Evolutionary conservation across 1,284 basidiomycete genomes (phyloP), one percentile per base, ranked within the genome.

Genomic region (Trichosporon inkin): DNA sequence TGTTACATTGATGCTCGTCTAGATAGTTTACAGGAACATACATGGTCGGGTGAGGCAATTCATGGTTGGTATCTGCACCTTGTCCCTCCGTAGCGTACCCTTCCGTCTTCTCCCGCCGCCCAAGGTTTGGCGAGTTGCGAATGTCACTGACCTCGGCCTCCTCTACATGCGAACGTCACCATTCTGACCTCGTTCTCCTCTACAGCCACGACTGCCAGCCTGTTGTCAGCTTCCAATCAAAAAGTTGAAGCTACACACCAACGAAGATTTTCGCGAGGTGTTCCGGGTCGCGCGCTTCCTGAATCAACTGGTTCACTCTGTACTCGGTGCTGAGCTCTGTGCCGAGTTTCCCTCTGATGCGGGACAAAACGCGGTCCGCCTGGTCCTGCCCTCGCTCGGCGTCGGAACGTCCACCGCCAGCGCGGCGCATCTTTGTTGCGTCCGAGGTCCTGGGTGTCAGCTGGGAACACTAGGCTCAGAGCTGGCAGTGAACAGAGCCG

Each of bases 231-330:
- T 10, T 17, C 5, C 44, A 32, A 7, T 53, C 8, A 17, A 13
- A 3, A 10, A 6, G 20, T 20, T 19, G 4, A 6, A 22, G 10
- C 17, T 19, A 70, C 74, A 56, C 55, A 71, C 90, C 90, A 62
- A 75, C 69, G 71, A 84, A 99, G 70, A 98, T 92, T 24, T 82
- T 83, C 1, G 86, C 87, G 35, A 98, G 79, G 74, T 92, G 90
- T 37, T 81, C 80, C 0, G 82, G 76, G 72, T 95, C 89, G 39
- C 86, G 90, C 38, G 95, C 95, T 72, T 93, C 87, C 22, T 90
- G 86, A 60, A 98, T 89, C 38, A 99, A 84, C 74, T 93, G 88
- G 78, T 96, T 97, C 62, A 99, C 92, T 3, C 88, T 90, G 69
- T 90, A 93, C 75, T 96, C 90, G 36, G 95, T 88, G 70, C 90